These are phyloP conservation scores for Aspergillus transmontanensis DNA, from an alignment of 2,329 filamentous ascomycete species.

Conservation along the genomic window DNA sequence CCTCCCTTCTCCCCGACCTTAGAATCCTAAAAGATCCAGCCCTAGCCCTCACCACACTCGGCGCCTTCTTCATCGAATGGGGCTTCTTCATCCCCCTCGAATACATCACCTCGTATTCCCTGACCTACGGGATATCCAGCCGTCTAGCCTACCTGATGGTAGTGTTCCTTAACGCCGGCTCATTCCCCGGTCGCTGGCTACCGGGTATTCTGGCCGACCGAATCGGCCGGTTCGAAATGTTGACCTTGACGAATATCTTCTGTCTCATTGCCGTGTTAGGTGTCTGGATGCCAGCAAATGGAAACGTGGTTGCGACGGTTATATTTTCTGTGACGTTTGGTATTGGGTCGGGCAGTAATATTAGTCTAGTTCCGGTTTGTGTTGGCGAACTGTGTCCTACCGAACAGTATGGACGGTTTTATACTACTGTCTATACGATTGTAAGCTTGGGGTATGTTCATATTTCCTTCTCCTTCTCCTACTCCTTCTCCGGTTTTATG, in stretches of 20 bases:
- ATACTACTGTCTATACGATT: slow-evolving; percentile 37
- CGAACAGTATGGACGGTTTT: slow-evolving; percentile 45
- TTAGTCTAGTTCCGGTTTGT: slow-evolving; percentile 46
- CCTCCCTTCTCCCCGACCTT: slow-evolving; percentile 21
- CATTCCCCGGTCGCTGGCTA: slow-evolving; percentile 26
- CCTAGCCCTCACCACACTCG: slow-evolving; percentile 20
- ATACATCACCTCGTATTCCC: slow-evolving; percentile 27
- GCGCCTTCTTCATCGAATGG: slow-evolving; percentile 26
- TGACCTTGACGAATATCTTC: slow-evolving; percentile 30
- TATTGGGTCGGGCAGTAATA: slow-evolving; percentile 41
- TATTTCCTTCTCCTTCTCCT: neutral
- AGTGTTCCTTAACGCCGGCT: slow-evolving; percentile 26
- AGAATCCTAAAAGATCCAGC: slow-evolving; percentile 21
- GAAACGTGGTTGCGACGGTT: slow-evolving; percentile 21
- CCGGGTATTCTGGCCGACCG: slow-evolving; percentile 28
- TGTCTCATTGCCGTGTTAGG: slow-evolving; percentile 28
- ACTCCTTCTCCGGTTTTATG: neutral
- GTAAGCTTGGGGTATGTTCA: slow-evolving; percentile 27
- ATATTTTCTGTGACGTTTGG: slow-evolving; percentile 35
- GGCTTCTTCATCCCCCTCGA: slow-evolving; percentile 29
- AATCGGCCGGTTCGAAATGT: slow-evolving; percentile 30
- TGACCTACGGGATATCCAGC: slow-evolving; percentile 13
- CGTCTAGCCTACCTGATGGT: slow-evolving; percentile 28
- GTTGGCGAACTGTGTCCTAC: slow-evolving; percentile 50
- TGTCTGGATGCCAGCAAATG: slow-evolving; percentile 30